These are phyloP conservation scores for Boletus smithii DNA, from an alignment of 1,284 basidiomycete species.

Conservation along the genomic window DNA sequence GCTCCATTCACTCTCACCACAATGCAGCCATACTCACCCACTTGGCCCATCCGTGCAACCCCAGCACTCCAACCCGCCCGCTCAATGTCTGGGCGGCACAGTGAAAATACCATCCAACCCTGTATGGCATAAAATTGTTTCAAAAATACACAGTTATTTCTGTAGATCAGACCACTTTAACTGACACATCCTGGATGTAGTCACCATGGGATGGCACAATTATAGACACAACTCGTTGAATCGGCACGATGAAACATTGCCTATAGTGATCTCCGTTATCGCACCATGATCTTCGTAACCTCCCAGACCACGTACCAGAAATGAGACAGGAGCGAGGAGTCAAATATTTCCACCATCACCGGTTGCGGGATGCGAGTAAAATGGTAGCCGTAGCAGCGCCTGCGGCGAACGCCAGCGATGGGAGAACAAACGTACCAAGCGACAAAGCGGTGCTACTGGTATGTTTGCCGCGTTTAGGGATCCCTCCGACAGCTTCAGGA, in stretches of 20 bases:
- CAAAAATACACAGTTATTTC: too few relatives aligned
- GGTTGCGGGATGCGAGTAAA: constrained; percentile 16
- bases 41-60: too few relatives aligned
- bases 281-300: not conserved
- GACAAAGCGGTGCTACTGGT: not conserved
- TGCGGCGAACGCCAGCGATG: constrained; percentile 21
- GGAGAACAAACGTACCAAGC: constrained; percentile 16
- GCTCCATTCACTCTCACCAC: too few relatives aligned
- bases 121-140: too few relatives aligned
- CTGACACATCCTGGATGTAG: too few relatives aligned
- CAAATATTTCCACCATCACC: constrained; percentile 13
- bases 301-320: constrained; percentile 13
- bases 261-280: constrained; percentile 4
- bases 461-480: not conserved
- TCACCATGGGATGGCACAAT: not conserved
- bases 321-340: not conserved
- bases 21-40: too few relatives aligned
- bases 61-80: too few relatives aligned
- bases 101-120: too few relatives aligned
- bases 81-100: too few relatives aligned
- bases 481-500: constrained; percentile 42
- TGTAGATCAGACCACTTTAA: too few relatives aligned
- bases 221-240: not conserved
- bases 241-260: not conserved
- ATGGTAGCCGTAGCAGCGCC: constrained; percentile 21